Conservation (phyloP, 1,284 basidiomycete species). For the Heterobasidion parviporum region DNA sequence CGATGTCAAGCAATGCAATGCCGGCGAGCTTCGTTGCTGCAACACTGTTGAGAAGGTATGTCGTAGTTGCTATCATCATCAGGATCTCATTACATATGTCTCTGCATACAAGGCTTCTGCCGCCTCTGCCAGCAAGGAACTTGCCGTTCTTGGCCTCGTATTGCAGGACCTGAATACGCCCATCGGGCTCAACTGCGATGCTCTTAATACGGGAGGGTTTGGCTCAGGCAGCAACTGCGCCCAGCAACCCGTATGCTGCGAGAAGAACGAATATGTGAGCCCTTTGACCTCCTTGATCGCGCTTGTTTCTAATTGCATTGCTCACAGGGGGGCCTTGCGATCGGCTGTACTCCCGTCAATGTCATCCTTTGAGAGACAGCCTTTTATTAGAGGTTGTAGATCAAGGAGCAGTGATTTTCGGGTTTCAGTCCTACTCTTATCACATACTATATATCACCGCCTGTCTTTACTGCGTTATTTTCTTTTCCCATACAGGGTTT, state of each 20-base stretch:
- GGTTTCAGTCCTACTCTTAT: not conserved
- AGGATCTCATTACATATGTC: not conserved
- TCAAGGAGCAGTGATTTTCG: not conserved
- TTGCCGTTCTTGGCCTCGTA: not conserved
- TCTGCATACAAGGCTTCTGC: not conserved
- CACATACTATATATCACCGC: not conserved
- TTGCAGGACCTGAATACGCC: not conserved
- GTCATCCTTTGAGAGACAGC: not conserved
- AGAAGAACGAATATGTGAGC: not conserved
- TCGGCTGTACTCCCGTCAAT: not conserved
- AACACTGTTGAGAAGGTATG: not conserved
- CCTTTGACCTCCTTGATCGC: not conserved
- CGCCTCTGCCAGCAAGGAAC: not conserved
- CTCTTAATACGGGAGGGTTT: not conserved
- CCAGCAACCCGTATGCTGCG: not conserved
- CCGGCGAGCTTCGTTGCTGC: not conserved
- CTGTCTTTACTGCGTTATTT: not conserved
- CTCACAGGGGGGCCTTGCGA: not conserved
- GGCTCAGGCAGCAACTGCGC: not conserved
- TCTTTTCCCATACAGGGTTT: not conserved
- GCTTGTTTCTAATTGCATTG: not conserved
- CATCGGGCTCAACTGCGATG: not conserved
- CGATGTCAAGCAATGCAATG: not conserved
- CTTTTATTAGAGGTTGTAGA: not conserved
- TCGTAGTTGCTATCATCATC: not conserved